Evolutionary conservation across 495 filamentous ascomycete genomes (phyloP).

Genomic region (Penicillium waksmanii): DNA sequence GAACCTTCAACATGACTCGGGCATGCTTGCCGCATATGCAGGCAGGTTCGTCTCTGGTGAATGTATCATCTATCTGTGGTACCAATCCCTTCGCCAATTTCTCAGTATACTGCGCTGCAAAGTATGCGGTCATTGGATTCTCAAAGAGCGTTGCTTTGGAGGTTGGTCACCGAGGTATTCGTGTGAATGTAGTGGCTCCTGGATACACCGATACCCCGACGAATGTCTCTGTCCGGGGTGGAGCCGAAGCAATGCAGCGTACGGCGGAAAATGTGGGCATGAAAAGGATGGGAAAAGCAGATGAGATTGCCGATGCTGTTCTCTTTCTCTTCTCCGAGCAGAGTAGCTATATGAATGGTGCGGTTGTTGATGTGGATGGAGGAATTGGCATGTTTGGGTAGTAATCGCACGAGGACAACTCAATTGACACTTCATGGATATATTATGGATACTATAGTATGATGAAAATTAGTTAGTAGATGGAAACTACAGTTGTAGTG

Average conservation of each 20-base stretch:
- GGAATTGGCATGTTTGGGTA: conserved; percentile 8
- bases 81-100: conserved; percentile 39
- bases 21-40: conserved; percentile 13
- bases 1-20: not conserved
- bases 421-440: no score
- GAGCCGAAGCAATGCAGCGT: conserved; percentile 27
- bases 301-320: conserved; percentile 11
- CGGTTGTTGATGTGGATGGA: conserved; percentile 8
- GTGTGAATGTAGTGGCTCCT: conserved; percentile 54
- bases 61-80: conserved; percentile 51
- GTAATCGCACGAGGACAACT: not conserved
- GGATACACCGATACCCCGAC: conserved; percentile 48
- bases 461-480: no score
- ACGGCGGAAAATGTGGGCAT: conserved; percentile 1
- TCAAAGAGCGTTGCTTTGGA: conserved; percentile 54
- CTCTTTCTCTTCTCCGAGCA: conserved; percentile 3
- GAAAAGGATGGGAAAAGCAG: conserved; percentile 12
- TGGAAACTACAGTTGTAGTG: no score
- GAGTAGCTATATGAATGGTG: conserved; percentile 10
- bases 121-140: conserved; percentile 54
- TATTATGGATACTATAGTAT: no score
- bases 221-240: conserved; percentile 36
- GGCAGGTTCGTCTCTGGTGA: conserved; percentile 33
- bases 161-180: conserved; percentile 45
- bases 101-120: conserved; percentile 51